Base-by-base conservation (phyloP, 495 filamentous ascomycete genomes). In the Entonaema liquescens region DNA sequence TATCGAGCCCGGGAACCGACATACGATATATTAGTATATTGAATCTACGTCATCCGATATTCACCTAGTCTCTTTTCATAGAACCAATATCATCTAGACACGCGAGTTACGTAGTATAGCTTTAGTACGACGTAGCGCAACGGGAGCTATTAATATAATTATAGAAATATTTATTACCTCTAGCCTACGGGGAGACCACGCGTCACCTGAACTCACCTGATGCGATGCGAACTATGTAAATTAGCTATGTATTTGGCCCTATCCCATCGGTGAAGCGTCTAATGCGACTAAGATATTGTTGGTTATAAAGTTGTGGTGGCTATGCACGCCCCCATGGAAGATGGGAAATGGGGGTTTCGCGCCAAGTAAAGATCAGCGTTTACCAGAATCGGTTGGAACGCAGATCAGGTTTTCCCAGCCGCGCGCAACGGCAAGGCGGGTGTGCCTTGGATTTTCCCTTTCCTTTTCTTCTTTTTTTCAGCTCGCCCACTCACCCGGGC, bases 361-460 rank as follows among this genome's bases (percentile, higher is more conserved):
- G 70, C 70, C 58, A 62, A 21, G 40, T 13, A 52, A 40, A 60
- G 29, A 61, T 57, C 29, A 26, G 42, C 35, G 44, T 9, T 49
- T 38, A 33, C 11, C 19, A 5, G 42, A 53, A 62, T 64, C 49
- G 59, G 52, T 67, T 67, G 63, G 69, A 26, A 36, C 15, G 42
- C 36, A 71, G 53, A 53, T 21, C 49, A 47, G 21, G 55, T 55
- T 72, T 33, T 33, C 25, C 25, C 59, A 72, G 50, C 65, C 65
- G 70, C 70, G 70, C 70, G 70, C 70, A 62, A 67, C 21, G 29
- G 23, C 11, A 44, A 50, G 31, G 26, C 23, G 23, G 49, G 5
- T 7, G 31, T 4, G 49, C 11, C 49, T 53, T 53, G 5, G 5
- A 7, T 29, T 53, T 29, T 29, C 2, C 15, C 5, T 53, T 53